These are phyloP conservation scores for Alternaria arborescens DNA, from an alignment of 2,329 filamentous ascomycete genomes.

Conservation along the genomic window DNA sequence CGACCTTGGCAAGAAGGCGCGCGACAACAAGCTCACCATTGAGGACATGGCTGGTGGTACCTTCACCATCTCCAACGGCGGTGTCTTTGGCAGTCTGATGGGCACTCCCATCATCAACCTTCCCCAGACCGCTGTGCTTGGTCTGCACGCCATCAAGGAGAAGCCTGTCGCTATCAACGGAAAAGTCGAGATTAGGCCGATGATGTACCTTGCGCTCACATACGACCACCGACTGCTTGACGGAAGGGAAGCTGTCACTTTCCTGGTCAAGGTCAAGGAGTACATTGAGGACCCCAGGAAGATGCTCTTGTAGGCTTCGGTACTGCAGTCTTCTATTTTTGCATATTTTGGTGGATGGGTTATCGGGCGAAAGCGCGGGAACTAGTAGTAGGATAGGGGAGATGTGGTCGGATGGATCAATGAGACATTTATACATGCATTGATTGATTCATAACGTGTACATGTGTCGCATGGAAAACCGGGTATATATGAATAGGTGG, in stretches of 20 bases:
- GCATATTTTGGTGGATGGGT: background rate
- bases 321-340: background rate
- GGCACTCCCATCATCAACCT: conserved; percentile 99
- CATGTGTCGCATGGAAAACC: background rate
- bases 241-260: conserved; percentile 93
- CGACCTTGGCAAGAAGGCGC: conserved; percentile 95
- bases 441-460: conserved; percentile 1
- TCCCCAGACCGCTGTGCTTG: conserved; percentile 88
- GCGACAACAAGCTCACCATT: conserved; percentile 95
- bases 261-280: conserved; percentile 96
- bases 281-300: conserved; percentile 94
- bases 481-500: conserved; percentile 11
- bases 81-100: conserved; percentile 96
- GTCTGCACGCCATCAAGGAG: conserved; percentile 96
- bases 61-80: conserved; percentile 96
- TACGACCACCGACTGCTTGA: conserved; percentile 97
- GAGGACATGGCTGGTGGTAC: conserved; percentile 99
- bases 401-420: background rate
- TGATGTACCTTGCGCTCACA: conserved; percentile 99
- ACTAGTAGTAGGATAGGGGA: background rate
- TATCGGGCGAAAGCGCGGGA: background rate
- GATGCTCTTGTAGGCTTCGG: conserved; percentile 71
- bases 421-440: conserved; percentile 12
- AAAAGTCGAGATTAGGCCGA: conserved; percentile 93
- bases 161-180: conserved; percentile 88